Conservation (phyloP, 164 flowering plant genomes). For the Nelumbo lutea region DNA sequence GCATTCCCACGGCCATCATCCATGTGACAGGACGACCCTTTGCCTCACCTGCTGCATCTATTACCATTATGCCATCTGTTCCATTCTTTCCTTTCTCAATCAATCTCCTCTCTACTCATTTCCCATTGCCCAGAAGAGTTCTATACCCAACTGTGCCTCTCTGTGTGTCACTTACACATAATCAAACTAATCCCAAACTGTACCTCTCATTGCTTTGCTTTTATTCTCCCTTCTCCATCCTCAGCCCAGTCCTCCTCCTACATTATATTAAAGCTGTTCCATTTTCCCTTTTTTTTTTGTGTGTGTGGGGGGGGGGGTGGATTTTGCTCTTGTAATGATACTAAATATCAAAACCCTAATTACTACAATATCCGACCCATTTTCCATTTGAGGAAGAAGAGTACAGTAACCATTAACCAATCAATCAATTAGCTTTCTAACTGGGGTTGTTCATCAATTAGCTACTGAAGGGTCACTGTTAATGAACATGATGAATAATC, state of each 20-base stretch:
- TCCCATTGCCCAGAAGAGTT: neutral
- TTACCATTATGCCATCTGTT: conserved; percentile 5
- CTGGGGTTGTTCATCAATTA: conserved; percentile 7
- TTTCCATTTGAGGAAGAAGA: neutral
- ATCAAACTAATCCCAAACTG: neutral
- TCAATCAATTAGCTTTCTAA: conserved; percentile 5
- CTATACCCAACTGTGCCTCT: neutral
- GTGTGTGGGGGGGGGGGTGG: too few relatives aligned
- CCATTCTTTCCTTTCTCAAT: conserved; percentile 3
- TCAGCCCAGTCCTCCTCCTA: neutral
- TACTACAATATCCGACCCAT: neutral
- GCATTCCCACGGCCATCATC: conserved; percentile 13
- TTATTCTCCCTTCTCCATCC: neutral
- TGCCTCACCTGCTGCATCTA: neutral
- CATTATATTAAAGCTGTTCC: too few relatives aligned
- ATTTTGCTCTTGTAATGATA: neutral
- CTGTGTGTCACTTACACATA: neutral
- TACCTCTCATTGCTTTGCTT: neutral
- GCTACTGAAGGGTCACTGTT: conserved; percentile 1
- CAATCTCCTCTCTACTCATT: neutral
- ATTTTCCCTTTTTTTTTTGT: neutral
- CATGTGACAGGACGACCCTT: conserved; percentile 10
- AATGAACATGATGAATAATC: conserved; percentile 13
- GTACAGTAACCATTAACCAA: neutral
- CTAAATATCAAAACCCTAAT: neutral